Conservation (phyloP, 257 asterid genomes). For the Vinca minor region DNA sequence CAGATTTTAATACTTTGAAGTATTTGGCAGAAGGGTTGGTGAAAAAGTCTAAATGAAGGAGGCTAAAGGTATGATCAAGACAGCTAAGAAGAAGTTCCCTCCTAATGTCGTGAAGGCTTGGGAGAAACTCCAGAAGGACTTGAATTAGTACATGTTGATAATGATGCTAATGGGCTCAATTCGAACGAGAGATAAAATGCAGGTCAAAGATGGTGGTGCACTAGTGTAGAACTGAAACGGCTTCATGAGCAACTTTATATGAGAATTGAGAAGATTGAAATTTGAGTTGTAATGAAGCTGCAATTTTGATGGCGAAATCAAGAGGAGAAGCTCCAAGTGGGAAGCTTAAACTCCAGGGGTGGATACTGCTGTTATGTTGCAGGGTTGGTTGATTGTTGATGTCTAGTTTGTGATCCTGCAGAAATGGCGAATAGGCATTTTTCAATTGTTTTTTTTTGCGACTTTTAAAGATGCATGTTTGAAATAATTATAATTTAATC, state of each 20-base stretch:
- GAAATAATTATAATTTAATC: not conserved
- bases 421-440: not conserved
- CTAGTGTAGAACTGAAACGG: not conserved
- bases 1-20: slow-evolving; percentile 64
- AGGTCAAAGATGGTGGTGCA: not conserved
- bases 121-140: slow-evolving; percentile 52
- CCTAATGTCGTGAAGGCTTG: slow-evolving; percentile 56
- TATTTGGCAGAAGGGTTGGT: slow-evolving; percentile 55
- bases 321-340: slow-evolving; percentile 1
- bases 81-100: slow-evolving; percentile 57
- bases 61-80: slow-evolving; percentile 51
- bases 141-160: slow-evolving; percentile 32
- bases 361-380: too few species aligned
- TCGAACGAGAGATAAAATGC: slow-evolving; percentile 14
- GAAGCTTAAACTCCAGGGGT: not conserved
- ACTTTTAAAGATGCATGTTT: not conserved
- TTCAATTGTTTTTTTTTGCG: not conserved
- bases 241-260: not conserved
- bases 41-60: slow-evolving; percentile 32
- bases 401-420: not conserved
- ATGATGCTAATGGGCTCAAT: slow-evolving; percentile 16
- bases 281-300: not conserved
- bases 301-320: slow-evolving; percentile 4
- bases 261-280: not conserved
- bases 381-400: not conserved